Base-by-base conservation (phyloP, 805 yeast genomes). In the Candida berthetii region DNA sequence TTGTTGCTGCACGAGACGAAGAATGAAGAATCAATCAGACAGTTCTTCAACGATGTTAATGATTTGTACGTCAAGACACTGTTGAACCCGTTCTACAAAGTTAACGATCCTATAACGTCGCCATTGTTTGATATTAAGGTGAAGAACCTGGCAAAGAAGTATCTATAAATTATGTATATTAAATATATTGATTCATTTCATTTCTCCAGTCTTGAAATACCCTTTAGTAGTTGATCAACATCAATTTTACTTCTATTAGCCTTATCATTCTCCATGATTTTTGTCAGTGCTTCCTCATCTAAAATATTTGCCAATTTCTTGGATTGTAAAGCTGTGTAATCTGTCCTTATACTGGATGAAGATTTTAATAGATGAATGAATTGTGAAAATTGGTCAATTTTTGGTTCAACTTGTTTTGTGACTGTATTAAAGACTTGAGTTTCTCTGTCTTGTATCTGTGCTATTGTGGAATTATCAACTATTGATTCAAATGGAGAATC, bases 21-120 rank as follows among this genome's bases (percentile, higher is more conserved):
- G 32, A 69, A 75, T 47, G 96, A 91, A 48, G 89, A 80, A 49
- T 69, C 82, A 11, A 84, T 90, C 15, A 78, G 82, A 48, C 91
- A 84, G 57, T 90, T 93, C 57, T 86, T 90, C 58, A 71, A 73
- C 35, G 98, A 90, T 47, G 73, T 85, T 8, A 86, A 89, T 62
- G 98, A 91, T 52, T 66, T 91, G 38, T 93, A 91, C 53, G 88
- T 86, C 18, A 91, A 90, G 64, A 78, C 89, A 9, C 58, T 86
- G 37, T 68, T 91, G 68, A 85, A 82, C 49, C 98, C 99, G 1
- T 93, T 93, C 57, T 91, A 90, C 58, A 69, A 74, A 37, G 74
- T 79, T 33, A 85, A 86, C 54, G 85, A 82, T 47, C 81, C 88
- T 3, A 85, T 93, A 19, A 69, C 74, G 27, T 80, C 85, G 36